Evolutionary conservation across 2,329 filamentous ascomycete species (phyloP).

Genomic region (Sclerotinia sclerotiorum): DNA sequence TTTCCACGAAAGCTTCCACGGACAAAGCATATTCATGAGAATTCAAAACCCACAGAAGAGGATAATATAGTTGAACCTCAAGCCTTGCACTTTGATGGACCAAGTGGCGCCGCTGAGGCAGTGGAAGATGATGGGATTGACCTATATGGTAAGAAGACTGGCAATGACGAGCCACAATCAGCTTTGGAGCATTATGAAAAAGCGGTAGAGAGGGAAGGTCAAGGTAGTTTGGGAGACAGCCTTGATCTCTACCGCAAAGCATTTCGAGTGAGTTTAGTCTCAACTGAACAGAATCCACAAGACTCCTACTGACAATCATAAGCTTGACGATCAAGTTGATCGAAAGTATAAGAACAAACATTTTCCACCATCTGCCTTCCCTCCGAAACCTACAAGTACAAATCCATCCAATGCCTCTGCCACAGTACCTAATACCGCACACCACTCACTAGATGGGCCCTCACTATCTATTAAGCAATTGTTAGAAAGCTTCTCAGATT

Average conservation of each 20-base stretch:
- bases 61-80: constrained; percentile 28
- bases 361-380: constrained; percentile 64
- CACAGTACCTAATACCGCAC: constrained; percentile 54
- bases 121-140: constrained; percentile 21
- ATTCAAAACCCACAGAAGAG: constrained; percentile 24
- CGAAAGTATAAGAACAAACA: constrained; percentile 87
- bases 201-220: constrained; percentile 83
- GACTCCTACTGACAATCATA: constrained; percentile 26
- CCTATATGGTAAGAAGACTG: constrained; percentile 23
- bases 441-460: constrained; percentile 56
- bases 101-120: constrained; percentile 14
- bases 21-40: background rate
- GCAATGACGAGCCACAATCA: constrained; percentile 58
- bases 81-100: constrained; percentile 25
- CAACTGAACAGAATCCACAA: background rate
- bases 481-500: constrained; percentile 69
- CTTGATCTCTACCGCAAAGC: constrained; percentile 84
- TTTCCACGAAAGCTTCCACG: constrained; percentile 29
- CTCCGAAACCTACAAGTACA: constrained; percentile 44
- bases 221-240: constrained; percentile 86
- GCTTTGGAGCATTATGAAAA: constrained; percentile 91
- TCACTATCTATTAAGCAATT: constrained; percentile 64
- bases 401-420: constrained; percentile 50
- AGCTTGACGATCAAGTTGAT: constrained; percentile 85
- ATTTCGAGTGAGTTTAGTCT: constrained; percentile 63